These are phyloP conservation scores for Aspergillus costaricaensis DNA, from an alignment of 2,329 filamentous ascomycete species.

Conservation along the genomic window DNA sequence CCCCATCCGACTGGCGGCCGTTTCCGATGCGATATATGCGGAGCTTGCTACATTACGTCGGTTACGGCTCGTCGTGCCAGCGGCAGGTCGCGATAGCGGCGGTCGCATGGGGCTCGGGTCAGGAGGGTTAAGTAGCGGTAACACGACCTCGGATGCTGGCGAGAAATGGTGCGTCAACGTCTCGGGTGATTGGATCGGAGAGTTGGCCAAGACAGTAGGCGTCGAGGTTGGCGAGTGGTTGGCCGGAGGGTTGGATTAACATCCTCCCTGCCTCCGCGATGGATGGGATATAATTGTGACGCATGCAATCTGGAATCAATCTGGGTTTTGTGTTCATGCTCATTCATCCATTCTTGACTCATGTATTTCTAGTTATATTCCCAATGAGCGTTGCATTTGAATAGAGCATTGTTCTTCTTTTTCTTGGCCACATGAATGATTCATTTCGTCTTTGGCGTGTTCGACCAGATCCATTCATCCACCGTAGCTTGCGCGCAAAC, in stretches of 20 bases:
- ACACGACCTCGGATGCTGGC: conserved; percentile 41
- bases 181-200: conserved; percentile 49
- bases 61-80: conserved; percentile 48
- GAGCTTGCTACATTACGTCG: conserved; percentile 51
- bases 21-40: conserved; percentile 47
- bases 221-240: conserved; percentile 50
- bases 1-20: conserved; percentile 36
- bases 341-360: background rate
- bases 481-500: conserved; percentile 35
- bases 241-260: conserved; percentile 41
- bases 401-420: background rate
- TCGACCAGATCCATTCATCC: conserved; percentile 44
- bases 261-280: too few species aligned
- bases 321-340: background rate
- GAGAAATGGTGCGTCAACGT: conserved; percentile 54
- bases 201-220: conserved; percentile 47
- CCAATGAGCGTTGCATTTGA: conserved; percentile 2
- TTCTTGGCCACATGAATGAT: background rate
- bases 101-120: conserved; percentile 27
- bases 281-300: too few species aligned
- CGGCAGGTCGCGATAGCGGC: conserved; percentile 36
- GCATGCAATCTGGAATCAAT: background rate
- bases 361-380: conserved; percentile 3
- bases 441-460: background rate
- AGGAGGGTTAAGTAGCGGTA: conserved; percentile 34